A percentile compares a stretch with the other conserved stretches of the same genome.
These are phyloP conservation scores for Leccinum subrobustum DNA, from an alignment of 1,284 basidiomycete genomes.

Conservation along the genomic window DNA sequence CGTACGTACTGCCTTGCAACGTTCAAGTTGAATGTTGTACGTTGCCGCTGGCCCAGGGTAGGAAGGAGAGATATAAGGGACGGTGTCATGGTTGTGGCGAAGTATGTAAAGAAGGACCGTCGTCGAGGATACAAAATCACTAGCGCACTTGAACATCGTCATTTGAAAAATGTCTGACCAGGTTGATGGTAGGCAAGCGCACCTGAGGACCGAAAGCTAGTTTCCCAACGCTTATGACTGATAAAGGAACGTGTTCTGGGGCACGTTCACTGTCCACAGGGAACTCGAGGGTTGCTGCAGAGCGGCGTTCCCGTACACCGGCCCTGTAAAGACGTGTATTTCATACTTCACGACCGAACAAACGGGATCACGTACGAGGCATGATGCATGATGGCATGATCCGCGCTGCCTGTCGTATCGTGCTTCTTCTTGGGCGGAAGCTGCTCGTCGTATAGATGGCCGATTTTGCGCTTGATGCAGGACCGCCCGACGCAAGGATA, in stretches of 20 bases:
- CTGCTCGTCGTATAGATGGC: conserved; percentile 86
- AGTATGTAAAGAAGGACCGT: conserved; percentile 59
- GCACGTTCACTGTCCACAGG: conserved; percentile 48
- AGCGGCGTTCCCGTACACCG: conserved; percentile 32
- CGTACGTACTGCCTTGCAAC: conserved; percentile 9
- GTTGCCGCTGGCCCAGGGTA: conserved; percentile 27
- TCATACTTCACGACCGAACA: conserved; percentile 9
- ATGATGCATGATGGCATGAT: conserved; percentile 5
- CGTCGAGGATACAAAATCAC: conserved; percentile 80
- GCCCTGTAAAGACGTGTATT: conserved; percentile 26
- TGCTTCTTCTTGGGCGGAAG: conserved; percentile 52
- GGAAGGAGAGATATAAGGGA: conserved; percentile 51
- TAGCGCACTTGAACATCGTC: conserved; percentile 28
- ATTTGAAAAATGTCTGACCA: conserved; percentile 1
- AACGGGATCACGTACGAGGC: conserved; percentile 9
- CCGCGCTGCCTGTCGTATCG: conserved; percentile 20
- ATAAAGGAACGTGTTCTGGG: conserved; percentile 56
- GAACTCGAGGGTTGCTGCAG: conserved; percentile 37
- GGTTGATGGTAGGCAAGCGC: conserved; percentile 29
- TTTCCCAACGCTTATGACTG: conserved; percentile 71
- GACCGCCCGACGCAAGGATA: conserved; percentile 31
- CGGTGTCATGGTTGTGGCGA: conserved; percentile 48
- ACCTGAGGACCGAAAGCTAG: conserved; percentile 82
- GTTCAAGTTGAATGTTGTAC: background rate
- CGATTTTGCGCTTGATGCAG: conserved; percentile 86